Base-by-base conservation (phyloP, 495 filamentous ascomycete species). In the Hyaloscypha bicolor region DNA sequence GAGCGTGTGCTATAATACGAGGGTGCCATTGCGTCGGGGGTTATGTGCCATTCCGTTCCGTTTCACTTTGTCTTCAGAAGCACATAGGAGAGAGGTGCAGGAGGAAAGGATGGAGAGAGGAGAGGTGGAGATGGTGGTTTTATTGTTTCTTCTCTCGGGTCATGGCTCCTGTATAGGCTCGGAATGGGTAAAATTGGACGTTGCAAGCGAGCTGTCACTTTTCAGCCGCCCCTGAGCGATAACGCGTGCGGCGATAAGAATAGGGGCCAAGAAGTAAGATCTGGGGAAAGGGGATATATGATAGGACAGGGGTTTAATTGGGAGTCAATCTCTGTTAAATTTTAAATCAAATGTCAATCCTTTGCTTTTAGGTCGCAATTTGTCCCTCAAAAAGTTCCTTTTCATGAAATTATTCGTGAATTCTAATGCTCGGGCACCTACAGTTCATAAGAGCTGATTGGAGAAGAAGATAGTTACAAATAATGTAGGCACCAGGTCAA, bases 1-100 rank as follows among this genome's bases (percentile, higher is more conserved):
- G 58, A 62, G 35, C 69, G 61, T 60, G 68, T 64, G 71, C 73
- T 78, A 74, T 75, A 74, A 79, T 79, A 77, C 67, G 71, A 70
- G 69, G 72, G 72, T 69, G 75, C 74, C 77, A 78, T 79, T 68
- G 68, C 69, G 68, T 56, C 65, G 68, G 53, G 35, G 57, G 61
- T 31, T 62, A 64, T 69, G 59, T 72, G 76, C 77, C 78, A 80
- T 69, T 60, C 66, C 67, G 68, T 29, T 65, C 37, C 21, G 19
- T n/a, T 39, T n/a, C 14, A 39, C 6, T 8, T 30, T 45, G 25
- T 62, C 60, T 32, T 37, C 37, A 22, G 35, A 64, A 42, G 59
- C 30, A 9, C 12, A 9, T 35, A 39, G 6, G 32, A 62, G 52
- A 31, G 33, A 19, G 63, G 16, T 25, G 31, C 32, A n/a, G 21